Conservation (phyloP, 495 filamentous ascomycete genomes). For the Rhizodiscina lignyota region DNA sequence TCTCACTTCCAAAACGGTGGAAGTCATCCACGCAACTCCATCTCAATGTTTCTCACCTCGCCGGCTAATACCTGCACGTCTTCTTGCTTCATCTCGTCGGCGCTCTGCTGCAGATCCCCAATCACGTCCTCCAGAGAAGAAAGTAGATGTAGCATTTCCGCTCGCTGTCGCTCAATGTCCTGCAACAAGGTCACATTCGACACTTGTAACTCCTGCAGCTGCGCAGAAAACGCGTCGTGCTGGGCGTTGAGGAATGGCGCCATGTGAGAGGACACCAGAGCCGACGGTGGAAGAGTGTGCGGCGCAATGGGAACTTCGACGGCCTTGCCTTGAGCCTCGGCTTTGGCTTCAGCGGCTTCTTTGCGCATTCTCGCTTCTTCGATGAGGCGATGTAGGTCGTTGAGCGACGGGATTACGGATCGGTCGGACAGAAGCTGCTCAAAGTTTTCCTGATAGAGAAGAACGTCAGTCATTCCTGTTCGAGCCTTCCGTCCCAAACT, state of each 20-base stretch:
- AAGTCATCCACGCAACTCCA: too few relatives aligned
- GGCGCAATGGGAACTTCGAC: constrained; percentile 33
- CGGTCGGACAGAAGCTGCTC: constrained; percentile 54
- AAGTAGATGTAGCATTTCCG: constrained; percentile 56
- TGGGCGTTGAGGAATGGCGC: constrained; percentile 46
- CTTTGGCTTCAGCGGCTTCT: constrained; percentile 16
- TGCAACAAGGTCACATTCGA: constrained; percentile 48
- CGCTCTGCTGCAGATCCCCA: constrained; percentile 39
- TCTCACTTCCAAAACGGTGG: too few relatives aligned
- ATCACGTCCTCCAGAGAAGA: constrained; percentile 47
- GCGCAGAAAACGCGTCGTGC: constrained; percentile 40
- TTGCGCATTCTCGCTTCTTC: constrained; percentile 49
- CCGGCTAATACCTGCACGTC: constrained; percentile 28
- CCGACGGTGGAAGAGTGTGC: constrained; percentile 54
- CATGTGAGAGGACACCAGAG: constrained; percentile 54
- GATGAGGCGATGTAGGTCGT: constrained; percentile 66
- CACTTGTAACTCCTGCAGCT: constrained; percentile 41
- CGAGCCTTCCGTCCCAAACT: too few relatives aligned
- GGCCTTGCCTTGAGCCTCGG: constrained; percentile 8
- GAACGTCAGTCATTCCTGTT: too few relatives aligned
- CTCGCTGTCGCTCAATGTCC: constrained; percentile 46
- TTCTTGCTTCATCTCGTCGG: constrained; percentile 8
- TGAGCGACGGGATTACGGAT: constrained; percentile 56
- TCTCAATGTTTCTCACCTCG: constrained; percentile 31
- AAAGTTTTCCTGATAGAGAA: constrained; percentile 46